Base-by-base conservation (phyloP, 129 eudicot genomes). In the Centaurea solstitialis region DNA sequence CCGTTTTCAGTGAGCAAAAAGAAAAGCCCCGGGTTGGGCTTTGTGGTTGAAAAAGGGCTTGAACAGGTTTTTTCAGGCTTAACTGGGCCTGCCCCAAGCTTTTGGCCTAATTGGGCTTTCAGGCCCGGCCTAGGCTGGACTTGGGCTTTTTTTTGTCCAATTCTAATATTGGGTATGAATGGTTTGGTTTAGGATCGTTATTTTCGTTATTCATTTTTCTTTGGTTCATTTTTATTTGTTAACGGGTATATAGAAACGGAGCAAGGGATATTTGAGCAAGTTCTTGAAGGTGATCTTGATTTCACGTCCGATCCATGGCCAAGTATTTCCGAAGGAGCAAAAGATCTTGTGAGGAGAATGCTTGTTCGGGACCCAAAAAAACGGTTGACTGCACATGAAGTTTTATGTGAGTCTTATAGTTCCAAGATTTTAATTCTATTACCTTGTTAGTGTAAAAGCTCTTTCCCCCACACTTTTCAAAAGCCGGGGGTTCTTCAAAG, bases 271-370 rank as follows among this genome's bases (percentile, higher is more conserved):
- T 93, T 93, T 76, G 94, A 91, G 23, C 97, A 91, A 88, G 93
- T 91, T 41, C 73, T 93, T 82, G 91, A 89, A 74, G 98, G 98
- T 57, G 92, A 93, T 81, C 93, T 93, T 77, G 98, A 93, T 85
- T 93, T 93, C 84, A 20, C 87, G 12, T 86, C 94, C 2, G 97
- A 93, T 84, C 98, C 98, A 59, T 93, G 98, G 98, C 98, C 98
- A 45, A 88, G 84, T 80, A 91, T 93, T 80, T 93, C 98, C 35
- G 94, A 91, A 77, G 86, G 87, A 53, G 98, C 98, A 64, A 93
- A 93, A 82, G 97, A 91, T 91, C 83, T 93, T 79, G 94, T 93
- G 40, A 91, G 94, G 86, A 90, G 77, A 86, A 93, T 93, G 97
- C 93, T 93, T 72, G 65, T 89, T 53, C 91, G 98, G 67, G 93